phyloP scores from a whole-genome alignment of 345 rosid genomes.

The Moringa oleifera region DNA sequence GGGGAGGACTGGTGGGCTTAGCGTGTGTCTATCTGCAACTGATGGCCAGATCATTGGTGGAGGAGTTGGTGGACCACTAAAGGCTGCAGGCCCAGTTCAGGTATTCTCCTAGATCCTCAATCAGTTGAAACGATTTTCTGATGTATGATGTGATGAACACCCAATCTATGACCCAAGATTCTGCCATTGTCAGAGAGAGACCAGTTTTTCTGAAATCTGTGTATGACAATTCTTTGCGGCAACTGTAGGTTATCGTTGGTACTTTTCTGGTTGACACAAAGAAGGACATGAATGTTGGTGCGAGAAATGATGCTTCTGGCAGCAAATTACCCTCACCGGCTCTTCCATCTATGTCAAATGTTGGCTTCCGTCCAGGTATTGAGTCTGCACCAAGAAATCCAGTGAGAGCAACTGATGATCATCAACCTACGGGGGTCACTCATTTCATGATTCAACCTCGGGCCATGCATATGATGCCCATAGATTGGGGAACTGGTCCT shows the following conservation, averaged over 20 bases:
- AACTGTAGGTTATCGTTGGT: conserved; percentile 61
- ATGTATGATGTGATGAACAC: neutral
- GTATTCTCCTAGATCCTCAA: conserved; percentile 24
- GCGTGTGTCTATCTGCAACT: conserved; percentile 63
- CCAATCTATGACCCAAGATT: neutral
- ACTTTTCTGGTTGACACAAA: conserved; percentile 51
- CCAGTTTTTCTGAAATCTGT: neutral
- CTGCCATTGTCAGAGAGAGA: neutral
- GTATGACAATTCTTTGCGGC: neutral
- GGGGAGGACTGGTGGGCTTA: conserved; percentile 81
- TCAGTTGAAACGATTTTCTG: neutral
- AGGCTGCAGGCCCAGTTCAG: conserved; percentile 93
- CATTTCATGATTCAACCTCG: conserved; percentile 49
- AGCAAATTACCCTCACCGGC: conserved; percentile 50
- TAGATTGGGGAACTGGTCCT: conserved; percentile 45
- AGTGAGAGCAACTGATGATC: conserved; percentile 34
- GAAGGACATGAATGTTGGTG: conserved; percentile 36
- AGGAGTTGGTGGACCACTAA: conserved; percentile 77
- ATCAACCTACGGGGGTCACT: conserved; percentile 37
- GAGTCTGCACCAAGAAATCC: conserved; percentile 49
- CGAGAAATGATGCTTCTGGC: conserved; percentile 44
- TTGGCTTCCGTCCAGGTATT: conserved; percentile 41
- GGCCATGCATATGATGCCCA: conserved; percentile 38
- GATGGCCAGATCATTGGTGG: conserved; percentile 92
- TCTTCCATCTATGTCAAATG: conserved; percentile 33